Percentiles rank a stretch among this genome's conserved stretches.
phyloP scores from a whole-genome alignment of 495 filamentous ascomycete genomes.

The Penicillium ochrochloron region DNA sequence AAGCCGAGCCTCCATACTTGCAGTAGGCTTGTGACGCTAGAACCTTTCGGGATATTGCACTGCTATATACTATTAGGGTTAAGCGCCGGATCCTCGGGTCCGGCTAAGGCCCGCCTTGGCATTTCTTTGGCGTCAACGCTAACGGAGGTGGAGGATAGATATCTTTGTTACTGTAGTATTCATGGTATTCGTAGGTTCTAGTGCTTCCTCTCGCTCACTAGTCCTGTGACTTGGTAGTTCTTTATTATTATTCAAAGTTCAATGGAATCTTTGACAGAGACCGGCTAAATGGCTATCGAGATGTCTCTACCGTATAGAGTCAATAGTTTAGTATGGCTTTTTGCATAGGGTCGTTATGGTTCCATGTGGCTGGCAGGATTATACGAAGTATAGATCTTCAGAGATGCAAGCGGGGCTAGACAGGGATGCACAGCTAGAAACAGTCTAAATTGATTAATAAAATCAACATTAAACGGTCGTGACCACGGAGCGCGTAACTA shows the following conservation, averaged over 20 bases:
- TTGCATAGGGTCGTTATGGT: too few relatives aligned
- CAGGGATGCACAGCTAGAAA: too few relatives aligned
- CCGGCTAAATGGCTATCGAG: background rate
- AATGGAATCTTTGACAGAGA: background rate
- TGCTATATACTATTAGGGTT: constrained; percentile 1
- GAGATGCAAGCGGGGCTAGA: too few relatives aligned
- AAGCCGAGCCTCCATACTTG: background rate
- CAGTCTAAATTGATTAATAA: too few relatives aligned
- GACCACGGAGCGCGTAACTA: too few relatives aligned
- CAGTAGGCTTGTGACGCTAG: background rate
- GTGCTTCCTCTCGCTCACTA: background rate
- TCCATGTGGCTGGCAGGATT: background rate
- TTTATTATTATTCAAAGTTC: background rate
- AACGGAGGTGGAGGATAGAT: background rate
- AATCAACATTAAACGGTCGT: too few relatives aligned
- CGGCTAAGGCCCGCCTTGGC: background rate
- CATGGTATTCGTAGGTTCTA: too few relatives aligned
- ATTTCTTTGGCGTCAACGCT: background rate
- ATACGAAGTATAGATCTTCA: too few relatives aligned
- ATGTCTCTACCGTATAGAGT: too few relatives aligned
- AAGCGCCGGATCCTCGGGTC: background rate
- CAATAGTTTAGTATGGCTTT: too few relatives aligned
- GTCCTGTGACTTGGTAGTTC: background rate
- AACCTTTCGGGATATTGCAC: background rate
- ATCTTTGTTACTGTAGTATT: too few relatives aligned